Percentiles rank a stretch among this genome's conserved stretches.
phyloP scores from a whole-genome alignment of 495 filamentous ascomycete genomes.

The Xylaria cubensis region DNA sequence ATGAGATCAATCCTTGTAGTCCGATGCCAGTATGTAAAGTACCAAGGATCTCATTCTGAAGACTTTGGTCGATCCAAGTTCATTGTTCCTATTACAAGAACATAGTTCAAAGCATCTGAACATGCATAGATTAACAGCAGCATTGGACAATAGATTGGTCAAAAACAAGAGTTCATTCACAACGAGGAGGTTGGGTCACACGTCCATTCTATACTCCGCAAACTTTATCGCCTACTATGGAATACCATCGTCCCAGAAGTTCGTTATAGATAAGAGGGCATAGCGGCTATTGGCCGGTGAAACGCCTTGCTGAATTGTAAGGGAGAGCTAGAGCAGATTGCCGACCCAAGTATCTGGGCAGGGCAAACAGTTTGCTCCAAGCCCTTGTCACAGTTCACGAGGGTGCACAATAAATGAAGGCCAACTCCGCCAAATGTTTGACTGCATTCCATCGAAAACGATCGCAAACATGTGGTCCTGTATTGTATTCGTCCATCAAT shows the following conservation, averaged over 20 bases:
- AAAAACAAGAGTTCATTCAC: background rate
- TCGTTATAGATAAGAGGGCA: background rate
- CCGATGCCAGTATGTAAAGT: background rate
- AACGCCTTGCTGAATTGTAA: too few species aligned
- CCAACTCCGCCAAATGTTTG: background rate
- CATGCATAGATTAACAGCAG: background rate
- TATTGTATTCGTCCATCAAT: background rate
- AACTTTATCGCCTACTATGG: background rate
- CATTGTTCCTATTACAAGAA: conserved; percentile 13
- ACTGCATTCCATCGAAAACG: background rate
- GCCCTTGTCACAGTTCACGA: too few species aligned
- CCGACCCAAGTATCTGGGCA: too few species aligned
- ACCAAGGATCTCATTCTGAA: background rate
- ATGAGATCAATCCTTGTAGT: background rate
- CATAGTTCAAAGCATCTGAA: background rate
- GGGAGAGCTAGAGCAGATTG: too few species aligned
- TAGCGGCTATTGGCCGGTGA: too few species aligned
- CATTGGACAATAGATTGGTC: conserved; percentile 1
- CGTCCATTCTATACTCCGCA: background rate
- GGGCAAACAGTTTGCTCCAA: too few species aligned
- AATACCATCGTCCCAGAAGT: too few species aligned
- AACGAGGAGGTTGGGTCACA: background rate
- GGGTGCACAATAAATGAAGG: background rate
- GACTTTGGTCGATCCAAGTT: background rate
- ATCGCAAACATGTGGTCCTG: background rate